Base-by-base conservation (phyloP, 306 rosid genomes). In the Astragalus glycyphyllos region DNA sequence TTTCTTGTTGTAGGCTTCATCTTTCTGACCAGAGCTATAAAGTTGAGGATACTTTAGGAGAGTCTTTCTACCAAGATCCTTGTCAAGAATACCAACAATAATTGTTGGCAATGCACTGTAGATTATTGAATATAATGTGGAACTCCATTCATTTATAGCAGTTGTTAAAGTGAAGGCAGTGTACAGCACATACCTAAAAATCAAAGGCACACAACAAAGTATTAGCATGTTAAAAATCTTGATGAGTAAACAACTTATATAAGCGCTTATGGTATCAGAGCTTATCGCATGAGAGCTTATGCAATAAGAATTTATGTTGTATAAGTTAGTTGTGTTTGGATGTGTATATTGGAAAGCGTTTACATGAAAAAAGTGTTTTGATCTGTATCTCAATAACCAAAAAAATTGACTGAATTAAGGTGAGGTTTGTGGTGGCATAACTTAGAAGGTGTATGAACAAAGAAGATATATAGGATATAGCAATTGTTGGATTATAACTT, bases 91-190 rank as follows among this genome's bases (percentile, higher is more conserved):
- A 59, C 96, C 97, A 61, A 91, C 97, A 60, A 86, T 37, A 17
- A 94, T 91, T 5, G 99, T 94, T 26, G 99, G 99, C 58, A 87
- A 17, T 10, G 97, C 71, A 60, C 91, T 83, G 79, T 94, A 94
- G 68, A 94, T 40, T 73, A 95, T 78, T 31, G 99, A 91, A 68
- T 87, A 95, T 55, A 95, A 77, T 48, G 85, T 78, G 32, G 90
- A 81, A 73, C 96, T 95, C 99, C 99, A 95, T 78, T 95, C 97
- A 17, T 84, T 95, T 74, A 95, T 87, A 9, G 99, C 96, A 4
- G 96, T 91, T 46, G 96, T 80, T 74, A 86, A 81, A 34, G 90
- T 86, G 83, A 87, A 95, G 66, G 81, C 66, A 10, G 99, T 86
- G 71, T 57, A 95, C 48, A 95, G 90, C 34, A 83, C 96, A 79